Evolutionary conservation across 2,329 filamentous ascomycete genomes (phyloP).

Genomic region (Botrytis aclada): DNA sequence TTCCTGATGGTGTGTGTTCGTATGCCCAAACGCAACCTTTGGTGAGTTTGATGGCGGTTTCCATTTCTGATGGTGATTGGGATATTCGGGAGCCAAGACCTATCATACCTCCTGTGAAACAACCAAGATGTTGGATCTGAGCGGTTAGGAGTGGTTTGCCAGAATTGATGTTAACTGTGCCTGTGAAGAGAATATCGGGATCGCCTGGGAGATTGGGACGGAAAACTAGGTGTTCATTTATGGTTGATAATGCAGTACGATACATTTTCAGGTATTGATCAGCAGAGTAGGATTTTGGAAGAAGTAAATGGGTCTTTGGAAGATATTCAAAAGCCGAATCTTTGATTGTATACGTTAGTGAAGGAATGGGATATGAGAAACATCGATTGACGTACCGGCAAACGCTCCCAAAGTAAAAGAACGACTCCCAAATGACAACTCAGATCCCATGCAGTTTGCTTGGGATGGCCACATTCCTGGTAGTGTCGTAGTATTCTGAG

Average conservation of each 20-base stretch:
- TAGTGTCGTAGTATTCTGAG: conserved; percentile 51
- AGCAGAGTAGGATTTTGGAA: conserved; percentile 31
- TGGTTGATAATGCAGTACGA: conserved; percentile 43
- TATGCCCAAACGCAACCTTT: conserved; percentile 62
- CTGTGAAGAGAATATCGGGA: conserved; percentile 47
- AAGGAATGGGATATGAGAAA: conserved; percentile 53
- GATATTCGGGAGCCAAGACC: conserved; percentile 63
- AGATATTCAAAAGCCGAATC: conserved; percentile 64
- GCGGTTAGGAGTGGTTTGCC: conserved; percentile 13
- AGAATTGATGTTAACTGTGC: conserved; percentile 39
- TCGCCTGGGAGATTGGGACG: conserved; percentile 44
- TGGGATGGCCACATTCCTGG: conserved; percentile 60
- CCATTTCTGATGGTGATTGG: conserved; percentile 48
- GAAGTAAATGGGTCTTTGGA: conserved; percentile 46
- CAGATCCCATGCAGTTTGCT: conserved; percentile 49
- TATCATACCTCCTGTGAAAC: conserved; percentile 68
- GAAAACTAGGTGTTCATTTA: conserved; percentile 44
- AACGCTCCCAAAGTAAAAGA: conserved; percentile 54
- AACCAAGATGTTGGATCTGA: conserved; percentile 59
- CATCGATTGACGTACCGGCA: conserved; percentile 50
- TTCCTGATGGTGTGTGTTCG: conserved; percentile 51
- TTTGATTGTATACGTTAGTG: conserved; percentile 54
- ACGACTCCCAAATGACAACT: conserved; percentile 44
- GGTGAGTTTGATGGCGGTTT: conserved; percentile 53
- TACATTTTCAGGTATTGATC: conserved; percentile 42